Evolutionary conservation across 2,329 filamentous ascomycete genomes (phyloP), one percentile per base, ranked within the genome.

Genomic region (Colletotrichum sp.): DNA sequence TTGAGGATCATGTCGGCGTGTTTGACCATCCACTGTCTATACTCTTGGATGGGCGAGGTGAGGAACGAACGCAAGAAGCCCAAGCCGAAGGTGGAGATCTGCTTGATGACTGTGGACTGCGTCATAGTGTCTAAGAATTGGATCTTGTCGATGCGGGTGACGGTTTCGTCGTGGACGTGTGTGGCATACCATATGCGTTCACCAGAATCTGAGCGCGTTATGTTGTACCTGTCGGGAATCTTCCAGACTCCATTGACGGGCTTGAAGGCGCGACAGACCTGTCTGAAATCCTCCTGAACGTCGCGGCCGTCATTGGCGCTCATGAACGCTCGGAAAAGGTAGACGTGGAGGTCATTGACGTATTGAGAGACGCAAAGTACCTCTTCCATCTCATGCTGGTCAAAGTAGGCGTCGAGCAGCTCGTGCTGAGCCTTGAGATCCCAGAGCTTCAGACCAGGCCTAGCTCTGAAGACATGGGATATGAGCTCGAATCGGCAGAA

Each of bases 321-420:
- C 66, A 60, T 59, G 66, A 59, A 28, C 15, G 57, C 21, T 13
- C 21, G 28, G 21, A 36, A 39, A 16, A 68, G 66, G 12, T 36
- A 21, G 21, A 24, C 28, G 21, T 68, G 52, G 10, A 60, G n/a
- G 24, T 59, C 52, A 16, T 18, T 21, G 52, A 63, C 21, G 36
- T 72, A 72, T 26, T 68, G 16, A 4, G 36, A 66, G 6, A 68
- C 71, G 28, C 64, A 68, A 18, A 63, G 36, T 7, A 72, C 15
- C 28, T 72, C 71, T 30, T 72, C 71, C 16, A 69, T n/a, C 64
- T 72, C 71, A 65, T 66, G 68, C 10, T 55, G 21, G 21, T 72
- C 55, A 10, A 69, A 72, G 8, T 26, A 18, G 10, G 21, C 8
- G 5, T 5, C 4, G n/a, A 72, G 39, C 9, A 72, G 36, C 18